These are phyloP conservation scores for Arthrinium phaeospermum DNA, from an alignment of 2,329 filamentous ascomycete genomes.

Conservation along the genomic window DNA sequence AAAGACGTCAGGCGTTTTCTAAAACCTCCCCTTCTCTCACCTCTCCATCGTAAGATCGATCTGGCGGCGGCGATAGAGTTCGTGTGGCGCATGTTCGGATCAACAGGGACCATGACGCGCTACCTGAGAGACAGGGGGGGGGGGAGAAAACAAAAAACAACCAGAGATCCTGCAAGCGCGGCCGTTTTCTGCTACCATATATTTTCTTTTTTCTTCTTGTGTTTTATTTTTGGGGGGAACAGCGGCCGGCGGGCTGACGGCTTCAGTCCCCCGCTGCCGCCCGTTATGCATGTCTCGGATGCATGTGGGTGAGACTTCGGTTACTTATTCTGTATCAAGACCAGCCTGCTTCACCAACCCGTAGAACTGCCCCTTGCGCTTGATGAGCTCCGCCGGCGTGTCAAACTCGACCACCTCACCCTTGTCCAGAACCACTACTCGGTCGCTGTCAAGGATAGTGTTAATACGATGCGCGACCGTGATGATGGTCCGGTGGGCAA, in stretches of 20 bases:
- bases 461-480: slow-evolving; percentile 98
- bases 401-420: slow-evolving; percentile 94
- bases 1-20: background rate
- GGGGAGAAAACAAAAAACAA: background rate
- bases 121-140: background rate
- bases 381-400: slow-evolving; percentile 78
- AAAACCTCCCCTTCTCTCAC: background rate
- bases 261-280: background rate
- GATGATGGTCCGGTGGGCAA: slow-evolving; percentile 93
- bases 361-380: slow-evolving; percentile 80
- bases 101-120: slow-evolving; percentile 11
- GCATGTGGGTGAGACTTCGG: background rate
- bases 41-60: background rate
- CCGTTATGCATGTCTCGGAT: slow-evolving; percentile 8
- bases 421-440: slow-evolving; percentile 91
- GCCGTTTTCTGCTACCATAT: background rate
- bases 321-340: slow-evolving; percentile 56
- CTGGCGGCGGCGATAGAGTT: background rate
- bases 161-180: background rate
- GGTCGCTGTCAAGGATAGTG: slow-evolving; percentile 88
- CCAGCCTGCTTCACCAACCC: slow-evolving; percentile 91
- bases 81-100: slow-evolving; percentile 1
- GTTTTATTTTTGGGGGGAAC: background rate
- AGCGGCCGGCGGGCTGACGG: background rate
- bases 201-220: background rate